phyloP scores from a whole-genome alignment of 192 early-diverging fungal genomes.

The Coemansia sp. region DNA sequence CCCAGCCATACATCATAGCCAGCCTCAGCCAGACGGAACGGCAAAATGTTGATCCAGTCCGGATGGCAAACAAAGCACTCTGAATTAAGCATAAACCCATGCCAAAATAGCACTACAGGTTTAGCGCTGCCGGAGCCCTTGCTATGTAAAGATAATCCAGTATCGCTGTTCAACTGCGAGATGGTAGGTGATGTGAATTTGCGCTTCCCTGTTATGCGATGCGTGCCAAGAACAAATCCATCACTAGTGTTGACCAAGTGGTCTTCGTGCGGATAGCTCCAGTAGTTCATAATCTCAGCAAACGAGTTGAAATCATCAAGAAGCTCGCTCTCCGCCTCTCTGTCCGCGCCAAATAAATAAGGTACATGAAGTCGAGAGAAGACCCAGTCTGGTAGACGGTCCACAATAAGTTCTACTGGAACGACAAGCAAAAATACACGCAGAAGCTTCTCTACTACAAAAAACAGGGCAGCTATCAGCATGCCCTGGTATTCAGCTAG shows the following conservation, averaged over 20 bases:
- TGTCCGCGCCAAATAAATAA: slow-evolving; percentile 30
- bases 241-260: slow-evolving; percentile 84
- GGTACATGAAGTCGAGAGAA: slow-evolving; percentile 37
- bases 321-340: slow-evolving; percentile 37
- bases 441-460: slow-evolving; percentile 69
- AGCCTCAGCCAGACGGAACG: slow-evolving; percentile 81
- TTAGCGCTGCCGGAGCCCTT: slow-evolving; percentile 19
- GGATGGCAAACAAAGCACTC: slow-evolving; percentile 90
- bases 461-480: slow-evolving; percentile 61
- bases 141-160: background rate
- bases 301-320: slow-evolving; percentile 55
- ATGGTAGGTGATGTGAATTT: slow-evolving; percentile 17
- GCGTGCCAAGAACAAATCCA: slow-evolving; percentile 79
- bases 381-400: slow-evolving; percentile 45
- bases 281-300: slow-evolving; percentile 54
- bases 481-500: slow-evolving; percentile 63
- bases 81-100: slow-evolving; percentile 91
- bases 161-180: slow-evolving; percentile 9
- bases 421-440: slow-evolving; percentile 67
- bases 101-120: slow-evolving; percentile 93
- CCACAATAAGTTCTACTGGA: slow-evolving; percentile 56
- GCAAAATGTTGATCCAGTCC: slow-evolving; percentile 70
- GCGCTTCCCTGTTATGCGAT: slow-evolving; percentile 66
- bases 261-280: slow-evolving; percentile 81
- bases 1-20: slow-evolving; percentile 97